Percentiles rank a stretch among this genome's conserved stretches.
Evolutionary conservation across 2,329 filamentous ascomycete species (phyloP).

Genomic region (Colletotrichum neosansevieriae): DNA sequence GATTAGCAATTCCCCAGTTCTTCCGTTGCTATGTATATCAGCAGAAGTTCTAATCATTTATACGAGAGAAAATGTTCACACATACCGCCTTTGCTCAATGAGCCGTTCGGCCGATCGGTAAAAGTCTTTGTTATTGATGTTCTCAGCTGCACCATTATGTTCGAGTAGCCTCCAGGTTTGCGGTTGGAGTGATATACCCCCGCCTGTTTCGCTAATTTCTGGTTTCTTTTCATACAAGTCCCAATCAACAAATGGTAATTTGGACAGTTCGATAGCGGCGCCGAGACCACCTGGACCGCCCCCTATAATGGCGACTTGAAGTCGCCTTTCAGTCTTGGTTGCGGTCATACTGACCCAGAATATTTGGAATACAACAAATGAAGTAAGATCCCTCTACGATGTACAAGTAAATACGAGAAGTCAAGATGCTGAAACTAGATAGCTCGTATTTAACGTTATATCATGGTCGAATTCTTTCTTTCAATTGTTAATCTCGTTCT

Average conservation of each 20-base stretch:
- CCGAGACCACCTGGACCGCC: background rate
- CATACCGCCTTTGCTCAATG: background rate
- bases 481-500: too few relatives aligned
- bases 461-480: too few relatives aligned
- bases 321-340: too few relatives aligned
- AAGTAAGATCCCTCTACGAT: too few relatives aligned
- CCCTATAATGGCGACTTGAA: background rate
- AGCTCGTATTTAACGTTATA: too few relatives aligned
- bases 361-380: too few relatives aligned
- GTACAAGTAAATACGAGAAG: too few relatives aligned
- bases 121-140: background rate
- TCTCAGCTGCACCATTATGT: background rate
- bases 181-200: background rate
- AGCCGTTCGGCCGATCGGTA: background rate
- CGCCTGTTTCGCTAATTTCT: background rate
- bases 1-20: background rate
- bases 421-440: too few relatives aligned
- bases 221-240: background rate
- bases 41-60: background rate
- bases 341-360: too few relatives aligned
- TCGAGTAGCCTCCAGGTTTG: background rate
- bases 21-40: background rate
- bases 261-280: background rate
- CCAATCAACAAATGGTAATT: background rate
- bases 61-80: background rate